Evolutionary conservation across 2,329 filamentous ascomycete species (phyloP).

Genomic region (Aspergillus alliaceus): DNA sequence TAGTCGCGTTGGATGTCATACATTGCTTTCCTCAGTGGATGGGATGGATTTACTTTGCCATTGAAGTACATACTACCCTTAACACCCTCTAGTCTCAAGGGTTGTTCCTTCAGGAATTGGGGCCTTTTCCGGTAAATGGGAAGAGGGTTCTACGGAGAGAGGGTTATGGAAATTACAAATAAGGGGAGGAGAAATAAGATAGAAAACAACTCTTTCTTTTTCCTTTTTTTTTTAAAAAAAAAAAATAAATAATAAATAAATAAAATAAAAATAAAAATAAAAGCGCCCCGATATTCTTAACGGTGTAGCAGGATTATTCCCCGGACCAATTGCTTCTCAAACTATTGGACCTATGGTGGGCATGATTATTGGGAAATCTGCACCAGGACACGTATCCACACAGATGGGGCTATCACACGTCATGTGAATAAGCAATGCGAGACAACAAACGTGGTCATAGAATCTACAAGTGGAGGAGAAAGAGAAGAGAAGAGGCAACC

Average conservation of each 20-base stretch:
- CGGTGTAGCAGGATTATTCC: neutral
- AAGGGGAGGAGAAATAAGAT: slow-evolving; percentile 2
- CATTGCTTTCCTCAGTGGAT: slow-evolving; percentile 1
- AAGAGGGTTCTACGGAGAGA: no score
- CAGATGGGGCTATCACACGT: neutral
- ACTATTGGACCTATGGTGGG: neutral
- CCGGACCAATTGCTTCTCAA: neutral
- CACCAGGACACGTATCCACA: neutral
- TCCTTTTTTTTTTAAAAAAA: no score
- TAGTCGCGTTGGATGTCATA: neutral
- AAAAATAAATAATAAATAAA: neutral
- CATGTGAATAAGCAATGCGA: neutral
- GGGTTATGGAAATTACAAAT: neutral
- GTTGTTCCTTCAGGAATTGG: neutral
- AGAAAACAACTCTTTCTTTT: neutral
- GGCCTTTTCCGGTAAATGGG: neutral
- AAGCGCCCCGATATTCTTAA: neutral
- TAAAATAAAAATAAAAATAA: neutral
- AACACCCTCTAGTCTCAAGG: neutral
- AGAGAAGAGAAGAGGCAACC: slow-evolving; percentile 1
- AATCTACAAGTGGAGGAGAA: neutral
- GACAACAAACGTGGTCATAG: slow-evolving; percentile 5
- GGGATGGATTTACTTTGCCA: neutral
- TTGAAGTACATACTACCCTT: neutral
- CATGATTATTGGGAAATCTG: slow-evolving; percentile 1